A percentile compares a stretch with the other conserved stretches of the same genome.
phyloP scores from a whole-genome alignment of 768 basidiomycete species.

The Kwoniella europaea region DNA sequence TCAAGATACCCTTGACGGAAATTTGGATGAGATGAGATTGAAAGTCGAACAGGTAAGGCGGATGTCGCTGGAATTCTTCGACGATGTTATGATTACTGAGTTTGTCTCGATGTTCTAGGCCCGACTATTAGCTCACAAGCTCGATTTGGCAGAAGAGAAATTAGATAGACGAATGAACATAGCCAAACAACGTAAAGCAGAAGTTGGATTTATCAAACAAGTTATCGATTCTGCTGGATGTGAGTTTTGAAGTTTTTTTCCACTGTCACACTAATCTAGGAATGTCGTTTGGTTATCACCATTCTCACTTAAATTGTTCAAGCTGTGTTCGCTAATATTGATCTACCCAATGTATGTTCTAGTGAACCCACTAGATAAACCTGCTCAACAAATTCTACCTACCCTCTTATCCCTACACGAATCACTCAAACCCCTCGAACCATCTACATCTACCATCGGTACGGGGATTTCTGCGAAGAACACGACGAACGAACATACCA shows the following conservation, averaged over 20 bases:
- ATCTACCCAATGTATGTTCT: neutral
- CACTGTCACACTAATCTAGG: too few relatives aligned
- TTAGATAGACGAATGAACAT: slow-evolving; percentile 63
- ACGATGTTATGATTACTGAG: too few relatives aligned
- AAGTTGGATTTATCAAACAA: slow-evolving; percentile 52
- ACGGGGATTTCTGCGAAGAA: slow-evolving; percentile 16
- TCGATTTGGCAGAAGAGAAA: slow-evolving; percentile 64
- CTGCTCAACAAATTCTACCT: slow-evolving; percentile 25
- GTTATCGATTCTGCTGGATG: slow-evolving; percentile 40
- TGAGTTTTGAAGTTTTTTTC: slow-evolving; percentile 17
- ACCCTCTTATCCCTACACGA: slow-evolving; percentile 60
- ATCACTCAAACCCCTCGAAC: slow-evolving; percentile 62
- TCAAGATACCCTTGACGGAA: slow-evolving; percentile 64
- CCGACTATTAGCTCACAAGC: slow-evolving; percentile 68
- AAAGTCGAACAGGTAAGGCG: slow-evolving; percentile 73
- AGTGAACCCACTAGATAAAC: slow-evolving; percentile 39
- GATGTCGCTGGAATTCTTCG: too few relatives aligned
- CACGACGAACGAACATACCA: slow-evolving; percentile 65
- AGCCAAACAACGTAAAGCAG: slow-evolving; percentile 54
- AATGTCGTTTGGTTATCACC: too few relatives aligned
- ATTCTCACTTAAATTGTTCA: too few relatives aligned
- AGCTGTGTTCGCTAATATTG: too few relatives aligned
- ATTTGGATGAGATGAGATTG: slow-evolving; percentile 71
- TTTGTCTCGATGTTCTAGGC: slow-evolving; percentile 61
- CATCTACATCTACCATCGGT: slow-evolving; percentile 57